Base-by-base conservation (phyloP, 2,329 filamentous ascomycete genomes). In the Fusarium abutilonis region DNA sequence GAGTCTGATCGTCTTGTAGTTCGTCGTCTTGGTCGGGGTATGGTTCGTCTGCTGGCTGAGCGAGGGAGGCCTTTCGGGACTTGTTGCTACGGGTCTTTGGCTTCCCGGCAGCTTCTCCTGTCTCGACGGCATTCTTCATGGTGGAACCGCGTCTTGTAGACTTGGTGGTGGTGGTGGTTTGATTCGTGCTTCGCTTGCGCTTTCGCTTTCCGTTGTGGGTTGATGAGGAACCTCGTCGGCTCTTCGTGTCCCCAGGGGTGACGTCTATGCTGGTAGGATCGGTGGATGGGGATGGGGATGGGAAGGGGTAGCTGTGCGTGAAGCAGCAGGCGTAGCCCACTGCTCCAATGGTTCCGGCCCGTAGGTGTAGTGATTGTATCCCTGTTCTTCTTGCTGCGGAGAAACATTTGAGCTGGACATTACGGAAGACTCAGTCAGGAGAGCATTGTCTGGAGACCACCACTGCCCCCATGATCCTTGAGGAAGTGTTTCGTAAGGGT, bases 141-240 rank as follows among this genome's bases (percentile, higher is more conserved):
- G 38, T 34, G 4, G 57, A 39, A 6, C 9, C 10, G 14, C 46
- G 46, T 45, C 6, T 47, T 4, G 56, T 17, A 1, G 41, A 6
- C 1, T 45, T 47, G 2, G 52, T 1, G 3, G 38, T 1, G 3
- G 38, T 3, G 4, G 19, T 2, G 0, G 10, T 3, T 21, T 1
- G 4, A 1, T 2, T 9, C 0, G 43, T 26, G 8, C 5, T 46
- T 13, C 19, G 38, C 4, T 46, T 48, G 1, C 31, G 38, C n/a
- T 28, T 45, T n/a, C 19, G 38, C 6, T 34, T 43, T 1, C 57
- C 43, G 7, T 17, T 2, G 1, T 44, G 42, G 0, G 31, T n/a
- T 14, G 43, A 6, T 1, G 13, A 15, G 4, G 57, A 61, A 11
- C 13, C 15, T 6, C 42, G 46, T 9, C 46, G 46, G 4, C 13